Base-by-base conservation (phyloP, 2,329 filamentous ascomycete species). In the Clarireedia homoeocarpa region DNA sequence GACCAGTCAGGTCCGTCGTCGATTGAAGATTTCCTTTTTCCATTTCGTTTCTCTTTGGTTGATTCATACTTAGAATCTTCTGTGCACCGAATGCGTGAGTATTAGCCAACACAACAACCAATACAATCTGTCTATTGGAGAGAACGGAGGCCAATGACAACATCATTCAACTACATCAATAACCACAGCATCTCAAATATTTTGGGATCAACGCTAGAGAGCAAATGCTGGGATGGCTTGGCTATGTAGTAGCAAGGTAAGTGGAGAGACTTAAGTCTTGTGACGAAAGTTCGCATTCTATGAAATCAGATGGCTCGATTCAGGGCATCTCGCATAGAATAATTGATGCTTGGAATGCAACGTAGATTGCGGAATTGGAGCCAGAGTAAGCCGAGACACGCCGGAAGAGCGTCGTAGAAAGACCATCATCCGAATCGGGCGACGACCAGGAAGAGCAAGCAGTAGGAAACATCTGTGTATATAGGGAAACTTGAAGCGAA, bases 1-100 rank as follows among this genome's bases (percentile, higher is more conserved):
- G 36, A 48, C 45, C 5, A 60, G 59, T 34, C 49, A 45, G 27
- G 57, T 30, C 24, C 58, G 53, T 38, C 53, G 15, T 55, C 47
- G 45, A 36, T 30, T 36, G 48, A 39, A 0, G 40, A 52, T 15
- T 27, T 20, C 17, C 20, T 12, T 42, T 15, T 17, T 39, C 48
- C 17, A 36, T 7, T 15, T 1, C 48, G 36, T 27, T 38, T 5
- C 38, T 40, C 17, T 42, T 20, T 42, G 17, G 39, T n/a, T 42
- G 39, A 4, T 17, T 42, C 15, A 6, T 42, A 20, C 15, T 42
- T 42, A 14, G 15, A 42, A 20, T 42, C 17, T 42, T 42, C 39
- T 42, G 14, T 20, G 5, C 30, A 10, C 30, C 26, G 1, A 10
- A 34, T 10, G 30, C 7, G 3, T 7, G 30, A 34, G 30, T 9